A percentile compares a stretch with the other conserved stretches of the same genome.
Conservation (phyloP, 2,329 filamentous ascomycete species). For the Ceratocystis huliohia region DNA sequence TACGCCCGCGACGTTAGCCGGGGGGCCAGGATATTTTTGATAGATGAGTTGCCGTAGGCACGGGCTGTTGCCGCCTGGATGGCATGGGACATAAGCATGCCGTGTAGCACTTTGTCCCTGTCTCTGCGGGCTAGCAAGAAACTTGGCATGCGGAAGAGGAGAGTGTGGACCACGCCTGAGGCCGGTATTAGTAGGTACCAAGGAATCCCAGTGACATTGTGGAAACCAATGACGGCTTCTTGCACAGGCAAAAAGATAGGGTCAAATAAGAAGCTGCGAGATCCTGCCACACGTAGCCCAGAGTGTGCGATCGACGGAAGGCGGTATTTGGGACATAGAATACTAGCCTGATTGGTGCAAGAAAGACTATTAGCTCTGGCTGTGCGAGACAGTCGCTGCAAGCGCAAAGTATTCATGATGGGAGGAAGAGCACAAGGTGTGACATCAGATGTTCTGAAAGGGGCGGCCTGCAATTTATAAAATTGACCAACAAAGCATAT, state of each 20-base stretch:
- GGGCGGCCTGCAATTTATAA: not conserved
- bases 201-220: constrained; percentile 34
- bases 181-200: constrained; percentile 45
- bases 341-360: not conserved
- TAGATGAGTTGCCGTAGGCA: constrained; percentile 29
- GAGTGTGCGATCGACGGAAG: not conserved
- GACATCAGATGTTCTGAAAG: not conserved
- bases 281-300: not conserved
- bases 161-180: constrained; percentile 36
- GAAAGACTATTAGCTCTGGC: not conserved
- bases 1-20: constrained; percentile 7
- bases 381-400: not conserved
- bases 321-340: not conserved
- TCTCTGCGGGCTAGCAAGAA: constrained; percentile 30
- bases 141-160: constrained; percentile 36
- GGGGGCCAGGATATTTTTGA: constrained; percentile 14
- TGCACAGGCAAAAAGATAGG: constrained; percentile 31
- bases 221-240: constrained; percentile 33
- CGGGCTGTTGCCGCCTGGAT: constrained; percentile 20
- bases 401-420: constrained; percentile 2
- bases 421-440: not conserved
- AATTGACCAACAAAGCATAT: not conserved
- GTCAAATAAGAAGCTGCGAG: constrained; percentile 18
- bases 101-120: constrained; percentile 24
- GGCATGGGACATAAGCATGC: constrained; percentile 24